Conservation (phyloP, 352 stramenopile genomes). For the Globisporangium takayamanum region DNA sequence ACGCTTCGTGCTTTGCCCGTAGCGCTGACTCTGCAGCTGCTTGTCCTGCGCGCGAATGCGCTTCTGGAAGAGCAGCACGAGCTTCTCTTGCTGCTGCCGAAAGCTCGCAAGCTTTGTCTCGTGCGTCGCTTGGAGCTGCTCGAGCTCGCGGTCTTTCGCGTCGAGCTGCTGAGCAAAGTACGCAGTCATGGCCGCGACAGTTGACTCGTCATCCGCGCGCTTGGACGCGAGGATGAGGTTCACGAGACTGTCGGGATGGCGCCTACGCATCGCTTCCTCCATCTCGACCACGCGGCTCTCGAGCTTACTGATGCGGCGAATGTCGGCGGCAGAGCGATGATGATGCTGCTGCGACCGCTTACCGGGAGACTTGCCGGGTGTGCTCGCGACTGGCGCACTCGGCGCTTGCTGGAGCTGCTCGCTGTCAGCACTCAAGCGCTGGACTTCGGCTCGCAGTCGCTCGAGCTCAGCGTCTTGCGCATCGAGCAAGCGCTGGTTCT, state of each 20-base stretch:
- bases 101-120: conserved; percentile 62
- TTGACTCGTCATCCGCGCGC: conserved; percentile 59
- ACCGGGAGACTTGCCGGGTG: background rate
- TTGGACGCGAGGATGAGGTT: conserved; percentile 72
- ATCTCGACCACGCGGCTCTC: conserved; percentile 58
- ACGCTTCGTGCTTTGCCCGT: background rate
- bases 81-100: conserved; percentile 73
- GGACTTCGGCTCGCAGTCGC: conserved; percentile 22
- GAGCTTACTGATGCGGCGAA: conserved; percentile 72
- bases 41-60: conserved; percentile 50
- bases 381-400: background rate
- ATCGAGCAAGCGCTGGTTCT: conserved; percentile 75
- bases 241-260: conserved; percentile 72
- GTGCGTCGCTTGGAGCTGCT: conserved; percentile 35
- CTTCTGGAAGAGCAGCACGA: conserved; percentile 64
- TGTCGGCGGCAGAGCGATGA: conserved; percentile 40
- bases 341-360: conserved; percentile 7
- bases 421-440: conserved; percentile 7
- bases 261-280: conserved; percentile 66
- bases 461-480: conserved; percentile 64
- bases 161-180: conserved; percentile 35
- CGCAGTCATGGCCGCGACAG: conserved; percentile 26
- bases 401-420: conserved; percentile 1
- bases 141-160: conserved; percentile 39
- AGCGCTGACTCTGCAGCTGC: conserved; percentile 16